Evolutionary conservation across 2,329 filamentous ascomycete genomes (phyloP).

Genomic region (Pseudogymnoascus sp.): DNA sequence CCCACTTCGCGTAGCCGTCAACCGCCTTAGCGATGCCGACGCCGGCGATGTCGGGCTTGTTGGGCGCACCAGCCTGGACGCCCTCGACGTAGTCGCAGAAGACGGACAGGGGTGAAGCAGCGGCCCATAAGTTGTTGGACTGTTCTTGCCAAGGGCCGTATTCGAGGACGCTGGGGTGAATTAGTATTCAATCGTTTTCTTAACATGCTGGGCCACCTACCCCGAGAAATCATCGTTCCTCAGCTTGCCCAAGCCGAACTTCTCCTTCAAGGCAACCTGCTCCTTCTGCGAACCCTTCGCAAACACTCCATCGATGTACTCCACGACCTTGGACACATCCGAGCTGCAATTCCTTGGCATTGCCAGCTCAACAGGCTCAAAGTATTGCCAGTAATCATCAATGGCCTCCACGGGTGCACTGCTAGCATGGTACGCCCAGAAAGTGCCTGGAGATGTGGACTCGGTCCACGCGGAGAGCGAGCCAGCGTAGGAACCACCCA

Average conservation of each 20-base stretch:
- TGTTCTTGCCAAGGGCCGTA: conserved; percentile 54
- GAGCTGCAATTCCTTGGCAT: conserved; percentile 51
- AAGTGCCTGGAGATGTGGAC: conserved; percentile 43
- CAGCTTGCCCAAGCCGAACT: conserved; percentile 44
- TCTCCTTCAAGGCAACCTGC: conserved; percentile 38
- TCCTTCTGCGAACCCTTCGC: conserved; percentile 35
- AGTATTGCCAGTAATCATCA: conserved; percentile 52
- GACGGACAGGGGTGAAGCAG: conserved; percentile 36
- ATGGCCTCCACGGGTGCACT: conserved; percentile 48
- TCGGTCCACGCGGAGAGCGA: conserved; percentile 49
- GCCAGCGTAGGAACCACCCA: conserved; percentile 49
- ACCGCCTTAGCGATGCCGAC: conserved; percentile 29
- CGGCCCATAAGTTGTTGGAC: conserved; percentile 35
- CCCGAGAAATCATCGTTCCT: conserved; percentile 32
- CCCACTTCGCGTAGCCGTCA: conserved; percentile 47
- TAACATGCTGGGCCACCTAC: conserved; percentile 15
- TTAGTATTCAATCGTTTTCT: background rate
- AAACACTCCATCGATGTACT: conserved; percentile 44
- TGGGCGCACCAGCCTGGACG: background rate
- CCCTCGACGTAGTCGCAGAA: conserved; percentile 34
- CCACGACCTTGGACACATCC: conserved; percentile 43
- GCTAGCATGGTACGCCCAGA: conserved; percentile 52
- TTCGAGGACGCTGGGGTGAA: conserved; percentile 35
- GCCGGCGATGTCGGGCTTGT: background rate
- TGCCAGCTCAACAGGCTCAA: conserved; percentile 45